These are phyloP conservation scores for Aspergillus chevalieri DNA, from an alignment of 2,329 filamentous ascomycete species.

Conservation along the genomic window DNA sequence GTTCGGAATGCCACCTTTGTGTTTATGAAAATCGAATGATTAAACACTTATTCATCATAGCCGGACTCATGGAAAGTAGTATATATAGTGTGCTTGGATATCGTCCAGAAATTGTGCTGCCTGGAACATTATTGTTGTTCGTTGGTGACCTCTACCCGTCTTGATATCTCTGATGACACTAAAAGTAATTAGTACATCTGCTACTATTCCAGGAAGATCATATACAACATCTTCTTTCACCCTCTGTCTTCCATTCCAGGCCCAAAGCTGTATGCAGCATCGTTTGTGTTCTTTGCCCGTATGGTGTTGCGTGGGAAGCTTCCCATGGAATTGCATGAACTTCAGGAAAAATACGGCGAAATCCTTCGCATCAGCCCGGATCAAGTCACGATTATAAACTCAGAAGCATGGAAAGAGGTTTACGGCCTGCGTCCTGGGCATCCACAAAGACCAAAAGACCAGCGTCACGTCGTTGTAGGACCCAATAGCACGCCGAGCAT, in stretches of 20 bases:
- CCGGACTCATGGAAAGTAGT: no score
- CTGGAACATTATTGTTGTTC: not conserved
- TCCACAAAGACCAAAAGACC: constrained; percentile 7
- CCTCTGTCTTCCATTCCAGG: constrained; percentile 13
- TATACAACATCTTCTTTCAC: constrained; percentile 14
- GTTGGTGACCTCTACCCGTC: not conserved
- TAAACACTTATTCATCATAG: no score
- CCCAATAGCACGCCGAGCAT: constrained; percentile 2
- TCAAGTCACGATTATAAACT: constrained; percentile 29
- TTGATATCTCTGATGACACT: not conserved
- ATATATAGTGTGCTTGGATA: not conserved
- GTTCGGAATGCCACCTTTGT: no score
- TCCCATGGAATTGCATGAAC: constrained; percentile 3
- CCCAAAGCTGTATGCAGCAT: constrained; percentile 5
- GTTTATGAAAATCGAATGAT: no score
- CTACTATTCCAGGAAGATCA: not conserved
- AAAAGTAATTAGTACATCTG: not conserved
- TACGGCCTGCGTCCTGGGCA: constrained; percentile 8
- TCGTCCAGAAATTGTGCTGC: not conserved
- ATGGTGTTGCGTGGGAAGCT: constrained; percentile 6
- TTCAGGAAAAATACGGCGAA: constrained; percentile 25
- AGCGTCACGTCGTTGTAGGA: constrained; percentile 5
- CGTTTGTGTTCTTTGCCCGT: constrained; percentile 3
- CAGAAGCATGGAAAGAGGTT: constrained; percentile 29
- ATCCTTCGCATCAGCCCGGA: constrained; percentile 29